A percentile compares a stretch with the other conserved stretches of the same genome.
These are phyloP conservation scores for Pseudocercospora fijiensis DNA, from an alignment of 2,329 filamentous ascomycete species.

Conservation along the genomic window DNA sequence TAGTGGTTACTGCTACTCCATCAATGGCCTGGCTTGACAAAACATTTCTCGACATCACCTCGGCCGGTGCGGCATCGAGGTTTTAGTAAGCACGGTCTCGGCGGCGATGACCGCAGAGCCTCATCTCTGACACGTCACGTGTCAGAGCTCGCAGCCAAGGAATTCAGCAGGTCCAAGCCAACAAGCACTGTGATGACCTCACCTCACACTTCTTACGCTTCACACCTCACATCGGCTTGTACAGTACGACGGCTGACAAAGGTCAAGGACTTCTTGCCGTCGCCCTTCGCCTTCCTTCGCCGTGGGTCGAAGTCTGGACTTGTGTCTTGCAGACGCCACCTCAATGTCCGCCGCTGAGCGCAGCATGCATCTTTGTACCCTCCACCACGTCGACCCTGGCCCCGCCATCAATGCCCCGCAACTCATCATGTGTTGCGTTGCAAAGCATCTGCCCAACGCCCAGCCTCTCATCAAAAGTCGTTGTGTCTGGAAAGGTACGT, in stretches of 20 bases:
- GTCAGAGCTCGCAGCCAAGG: not conserved
- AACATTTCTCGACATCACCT: slow-evolving; percentile 11
- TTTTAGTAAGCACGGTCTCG: slow-evolving; percentile 9
- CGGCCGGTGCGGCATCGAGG: not conserved
- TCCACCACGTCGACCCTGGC: not conserved
- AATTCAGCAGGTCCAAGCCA: not conserved
- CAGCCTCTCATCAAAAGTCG: not conserved
- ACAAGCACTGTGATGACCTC: not conserved
- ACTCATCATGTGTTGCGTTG: not conserved
- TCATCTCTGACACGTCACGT: not conserved
- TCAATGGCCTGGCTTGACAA: not conserved
- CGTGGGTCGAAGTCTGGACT: slow-evolving; percentile 2
- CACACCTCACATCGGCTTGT: slow-evolving; percentile 5
- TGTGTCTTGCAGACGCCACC: not conserved
- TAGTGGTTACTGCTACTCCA: not conserved
- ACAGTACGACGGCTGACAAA: not conserved
- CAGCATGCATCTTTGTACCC: not conserved
- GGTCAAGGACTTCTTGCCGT: not conserved
- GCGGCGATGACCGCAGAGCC: slow-evolving; percentile 26
- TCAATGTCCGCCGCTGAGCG: not conserved
- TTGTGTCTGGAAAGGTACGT: not conserved
- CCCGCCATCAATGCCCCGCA: slow-evolving; percentile 1
- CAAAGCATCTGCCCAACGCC: not conserved
- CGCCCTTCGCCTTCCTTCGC: not conserved
- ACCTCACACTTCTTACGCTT: not conserved